Evolutionary conservation across 2,329 filamentous ascomycete species (phyloP), one percentile per base, ranked within the genome.

Genomic region (Ascochyta rabiei): DNA sequence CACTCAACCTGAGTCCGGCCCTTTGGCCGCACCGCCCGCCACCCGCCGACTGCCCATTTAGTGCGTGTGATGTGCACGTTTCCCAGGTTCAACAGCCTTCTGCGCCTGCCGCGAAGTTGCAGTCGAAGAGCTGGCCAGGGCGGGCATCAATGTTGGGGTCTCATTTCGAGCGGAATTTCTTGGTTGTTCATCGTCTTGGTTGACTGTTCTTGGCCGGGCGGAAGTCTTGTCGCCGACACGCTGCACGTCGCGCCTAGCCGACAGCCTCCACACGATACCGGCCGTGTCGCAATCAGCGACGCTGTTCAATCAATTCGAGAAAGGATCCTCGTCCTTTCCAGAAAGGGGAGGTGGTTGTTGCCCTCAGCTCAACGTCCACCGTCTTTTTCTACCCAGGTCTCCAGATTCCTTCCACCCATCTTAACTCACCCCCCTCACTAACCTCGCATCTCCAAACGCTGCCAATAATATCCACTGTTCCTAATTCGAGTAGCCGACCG

Each of bases 121-220:
- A 46, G 47, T 33, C 24, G 28, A 46, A 41, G 30, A 37, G 15
- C n/a, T 55, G 52, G 52, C 46, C 52, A 50, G 40, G 52, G 46
- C 52, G 46, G 41, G 26, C 44, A 39, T 41, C 23, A 18, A 54
- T 35, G 41, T 41, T 49, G 43, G 37, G 19, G 12, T 30, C 16
- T 53, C 38, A 42, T 48, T 53, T 53, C 35, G 35, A 56, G 53
- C 53, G 53, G 53, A 48, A 42, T 47, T 19, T 34, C 40, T 54
- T 44, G 51, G 43, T 51, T 18, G 18, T 23, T 46, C 39, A 23
- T 40, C 41, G 34, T 55, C 41, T 42, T 50, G 47, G 44, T 42
- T 23, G 24, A n/a, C 23, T 15, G 21, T 39, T 50, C 47, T 47
- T 55, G 46, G 48, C 43, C 42, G 19, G 33, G 53, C 53, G 53